Base-by-base conservation (phyloP, 2,329 filamentous ascomycete genomes). In the Tolypocladium endophyticum region DNA sequence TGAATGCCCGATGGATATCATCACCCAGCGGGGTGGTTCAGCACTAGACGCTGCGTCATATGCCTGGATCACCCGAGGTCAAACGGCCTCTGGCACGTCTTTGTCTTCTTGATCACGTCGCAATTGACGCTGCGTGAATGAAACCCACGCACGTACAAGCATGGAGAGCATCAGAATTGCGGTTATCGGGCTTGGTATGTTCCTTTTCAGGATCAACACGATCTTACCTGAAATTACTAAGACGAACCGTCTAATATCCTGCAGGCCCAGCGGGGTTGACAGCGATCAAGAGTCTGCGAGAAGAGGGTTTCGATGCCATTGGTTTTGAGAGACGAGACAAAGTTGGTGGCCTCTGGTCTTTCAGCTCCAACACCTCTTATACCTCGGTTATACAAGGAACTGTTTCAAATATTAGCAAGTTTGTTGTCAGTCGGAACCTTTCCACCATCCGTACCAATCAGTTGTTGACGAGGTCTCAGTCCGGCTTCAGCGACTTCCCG, bases 251-350 rank as follows among this genome's bases (percentile, higher is more conserved):
- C 25, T 2, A 38, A 30, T 20, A 16, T 14, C 4, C 16, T 1
- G 8, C 18, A 61, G 60, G 58, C 5, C 56, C 60, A 4, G 55
- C 56, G 56, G 52, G 16, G n/a, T 59, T 65, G 47, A 61, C 55
- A 25, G 47, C 38, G 18, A 30, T 59, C 20, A 80, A 79, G 65
- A 74, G 74, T 43, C 62, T 79, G 23, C 64, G 72, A 2, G 76
- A 79, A 59, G 75, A 77, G 65, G 75, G 76, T 11, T 79, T 78
- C 57, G 65, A 77, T 12, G 76, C 72, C 6, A 70, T 72, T 1
- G 77, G 72, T 2, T 79, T 79, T 54, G 78, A 80, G 55, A 68
- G 71, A 35, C 74, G 74, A 58, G 60, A 65, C 53, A 72, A 72
- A 59, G 64, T 77, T 23, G 77, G 77, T 12, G 77, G 77, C 0